Evolutionary conservation across 2,329 filamentous ascomycete species (phyloP).

Genomic region (Cladosporium sp.): DNA sequence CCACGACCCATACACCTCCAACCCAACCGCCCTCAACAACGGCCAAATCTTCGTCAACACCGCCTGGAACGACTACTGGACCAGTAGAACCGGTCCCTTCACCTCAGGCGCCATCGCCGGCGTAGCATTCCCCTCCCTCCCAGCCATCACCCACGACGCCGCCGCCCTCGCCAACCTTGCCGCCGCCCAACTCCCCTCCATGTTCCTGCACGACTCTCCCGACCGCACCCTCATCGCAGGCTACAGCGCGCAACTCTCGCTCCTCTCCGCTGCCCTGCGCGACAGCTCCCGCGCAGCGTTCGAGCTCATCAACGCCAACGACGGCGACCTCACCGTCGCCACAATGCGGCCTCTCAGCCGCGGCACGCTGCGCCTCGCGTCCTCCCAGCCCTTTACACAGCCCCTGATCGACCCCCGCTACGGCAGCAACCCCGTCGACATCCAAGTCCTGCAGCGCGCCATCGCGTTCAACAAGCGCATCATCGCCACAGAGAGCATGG

Average conservation of each 20-base stretch:
- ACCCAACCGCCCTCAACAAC: slow-evolving; percentile 26
- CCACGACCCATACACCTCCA: slow-evolving; percentile 23
- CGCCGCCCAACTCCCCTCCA: slow-evolving; percentile 24
- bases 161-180: slow-evolving; percentile 23
- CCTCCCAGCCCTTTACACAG: slow-evolving; percentile 40
- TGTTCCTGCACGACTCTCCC: slow-evolving; percentile 25
- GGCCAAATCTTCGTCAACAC: slow-evolving; percentile 29
- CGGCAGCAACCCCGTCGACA: slow-evolving; percentile 47
- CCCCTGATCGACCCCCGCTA: slow-evolving; percentile 48
- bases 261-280: slow-evolving; percentile 28
- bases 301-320: slow-evolving; percentile 36
- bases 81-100: slow-evolving; percentile 32
- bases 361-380: slow-evolving; percentile 44
- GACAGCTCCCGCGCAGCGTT: slow-evolving; percentile 29
- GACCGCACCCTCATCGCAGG: slow-evolving; percentile 29
- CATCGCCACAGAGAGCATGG: slow-evolving; percentile 28
- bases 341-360: slow-evolving; percentile 48
- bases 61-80: slow-evolving; percentile 30
- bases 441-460: slow-evolving; percentile 29
- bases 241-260: slow-evolving; percentile 27
- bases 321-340: slow-evolving; percentile 33
- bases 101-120: slow-evolving; percentile 32
- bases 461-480: slow-evolving; percentile 34
- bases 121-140: slow-evolving; percentile 33
- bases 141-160: slow-evolving; percentile 22